Conservation (phyloP, 257 asterid species). For the Lycium ferocissimum region DNA sequence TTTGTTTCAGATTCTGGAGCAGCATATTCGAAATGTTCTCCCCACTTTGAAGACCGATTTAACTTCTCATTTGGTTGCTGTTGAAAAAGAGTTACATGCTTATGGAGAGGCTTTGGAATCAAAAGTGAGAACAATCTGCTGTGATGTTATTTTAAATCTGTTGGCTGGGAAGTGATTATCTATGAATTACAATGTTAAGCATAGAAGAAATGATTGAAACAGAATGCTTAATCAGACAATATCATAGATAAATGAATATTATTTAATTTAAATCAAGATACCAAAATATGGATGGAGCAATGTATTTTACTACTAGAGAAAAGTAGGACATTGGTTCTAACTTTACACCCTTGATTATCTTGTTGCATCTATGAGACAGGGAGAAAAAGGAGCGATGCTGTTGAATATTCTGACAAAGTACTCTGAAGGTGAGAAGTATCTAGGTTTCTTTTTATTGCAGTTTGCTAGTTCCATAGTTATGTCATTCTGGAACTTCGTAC, state of each 20-base stretch:
- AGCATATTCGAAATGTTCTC: constrained; percentile 82
- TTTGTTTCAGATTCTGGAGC: constrained; percentile 66
- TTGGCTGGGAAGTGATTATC: background rate
- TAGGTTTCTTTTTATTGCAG: background rate
- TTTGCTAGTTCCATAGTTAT: background rate
- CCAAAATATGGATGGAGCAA: constrained; percentile 23
- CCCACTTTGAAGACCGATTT: constrained; percentile 89
- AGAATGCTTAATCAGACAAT: background rate
- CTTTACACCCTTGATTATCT: constrained; percentile 20
- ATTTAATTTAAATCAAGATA: background rate
- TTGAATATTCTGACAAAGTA: constrained; percentile 87
- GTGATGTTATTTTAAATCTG: background rate
- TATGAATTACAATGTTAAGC: constrained; percentile 7
- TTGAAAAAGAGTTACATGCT: constrained; percentile 90
- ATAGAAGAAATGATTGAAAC: constrained; percentile 1
- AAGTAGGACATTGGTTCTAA: background rate
- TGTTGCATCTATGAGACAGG: constrained; percentile 44
- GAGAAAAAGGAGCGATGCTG: constrained; percentile 84
- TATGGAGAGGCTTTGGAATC: constrained; percentile 92
- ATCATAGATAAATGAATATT: constrained; percentile 17
- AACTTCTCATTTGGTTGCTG: constrained; percentile 73
- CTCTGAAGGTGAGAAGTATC: constrained; percentile 66
- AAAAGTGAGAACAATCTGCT: constrained; percentile 54
- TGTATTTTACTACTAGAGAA: constrained; percentile 19
- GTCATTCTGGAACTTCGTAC: background rate